A percentile compares a stretch with the other conserved stretches of the same genome.
Conservation (phyloP, 371 early-diverging fungal genomes). For the Circinella minor region DNA sequence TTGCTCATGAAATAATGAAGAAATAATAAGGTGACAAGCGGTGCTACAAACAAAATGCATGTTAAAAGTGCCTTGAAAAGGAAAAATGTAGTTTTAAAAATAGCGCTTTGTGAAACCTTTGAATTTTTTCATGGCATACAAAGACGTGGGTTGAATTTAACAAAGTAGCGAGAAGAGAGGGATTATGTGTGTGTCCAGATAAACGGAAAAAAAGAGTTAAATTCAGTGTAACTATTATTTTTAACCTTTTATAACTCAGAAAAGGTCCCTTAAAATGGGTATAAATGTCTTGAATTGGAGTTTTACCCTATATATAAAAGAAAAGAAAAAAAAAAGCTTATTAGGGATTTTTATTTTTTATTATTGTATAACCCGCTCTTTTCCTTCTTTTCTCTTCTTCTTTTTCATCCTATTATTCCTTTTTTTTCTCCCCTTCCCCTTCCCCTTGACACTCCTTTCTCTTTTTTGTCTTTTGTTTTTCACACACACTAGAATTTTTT, state of each 20-base stretch:
- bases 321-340: neutral
- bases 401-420: neutral
- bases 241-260: conserved; percentile 1
- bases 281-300: conserved; percentile 7
- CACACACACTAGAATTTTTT: neutral
- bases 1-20: neutral
- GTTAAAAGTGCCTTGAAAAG: conserved; percentile 5
- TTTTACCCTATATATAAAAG: neutral
- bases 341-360: no score
- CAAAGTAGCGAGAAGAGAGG: neutral
- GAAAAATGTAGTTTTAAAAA: neutral
- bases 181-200: no score
- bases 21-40: neutral
- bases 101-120: neutral
- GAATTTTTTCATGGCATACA: neutral
- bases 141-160: neutral
- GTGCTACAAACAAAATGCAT: neutral
- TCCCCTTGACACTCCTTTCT: neutral
- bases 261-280: neutral
- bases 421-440: no score
- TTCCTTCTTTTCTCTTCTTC: conserved; percentile 9
- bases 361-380: conserved; percentile 7
- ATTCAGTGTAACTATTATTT: neutral
- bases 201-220: neutral
- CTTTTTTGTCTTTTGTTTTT: neutral